Percentiles rank a stretch among this genome's conserved stretches.
Conservation (phyloP, 2,329 filamentous ascomycete species). For the Aspergillus brasiliensis region DNA sequence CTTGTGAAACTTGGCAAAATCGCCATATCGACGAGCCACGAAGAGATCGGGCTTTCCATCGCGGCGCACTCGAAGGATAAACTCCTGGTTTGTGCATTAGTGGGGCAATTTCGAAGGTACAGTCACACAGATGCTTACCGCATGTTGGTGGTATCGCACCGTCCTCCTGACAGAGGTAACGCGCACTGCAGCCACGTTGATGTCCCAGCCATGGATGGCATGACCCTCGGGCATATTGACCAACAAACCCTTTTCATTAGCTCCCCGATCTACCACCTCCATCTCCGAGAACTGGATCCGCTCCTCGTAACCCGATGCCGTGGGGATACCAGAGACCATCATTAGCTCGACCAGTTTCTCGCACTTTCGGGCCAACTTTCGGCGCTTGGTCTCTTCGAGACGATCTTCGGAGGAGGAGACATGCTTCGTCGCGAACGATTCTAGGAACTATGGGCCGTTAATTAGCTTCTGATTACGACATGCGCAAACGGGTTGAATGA, state of each 20-base stretch:
- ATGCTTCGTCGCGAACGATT: constrained; percentile 95
- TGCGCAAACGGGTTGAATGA: not conserved
- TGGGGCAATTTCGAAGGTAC: not conserved
- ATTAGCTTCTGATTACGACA: constrained; percentile 5
- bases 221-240: constrained; percentile 88
- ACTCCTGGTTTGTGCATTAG: constrained; percentile 64
- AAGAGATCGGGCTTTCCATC: constrained; percentile 75
- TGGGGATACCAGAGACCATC: constrained; percentile 98
- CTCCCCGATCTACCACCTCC: constrained; percentile 90
- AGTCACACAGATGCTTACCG: constrained; percentile 57
- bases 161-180: constrained; percentile 80
- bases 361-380: constrained; percentile 88
- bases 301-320: constrained; percentile 95
- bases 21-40: constrained; percentile 82
- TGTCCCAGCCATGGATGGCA: constrained; percentile 92
- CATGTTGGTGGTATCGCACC: constrained; percentile 86
- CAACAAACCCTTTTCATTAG: constrained; percentile 86
- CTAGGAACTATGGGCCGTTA: constrained; percentile 69
- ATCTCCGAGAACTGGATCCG: constrained; percentile 95
- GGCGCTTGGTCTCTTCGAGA: constrained; percentile 91
- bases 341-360: constrained; percentile 97
- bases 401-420: constrained; percentile 97
- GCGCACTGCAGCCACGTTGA: constrained; percentile 89
- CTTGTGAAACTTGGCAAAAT: constrained; percentile 80
- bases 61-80: constrained; percentile 81